phyloP scores from a whole-genome alignment of 768 basidiomycete species.

The Suillus subalutaceus region DNA sequence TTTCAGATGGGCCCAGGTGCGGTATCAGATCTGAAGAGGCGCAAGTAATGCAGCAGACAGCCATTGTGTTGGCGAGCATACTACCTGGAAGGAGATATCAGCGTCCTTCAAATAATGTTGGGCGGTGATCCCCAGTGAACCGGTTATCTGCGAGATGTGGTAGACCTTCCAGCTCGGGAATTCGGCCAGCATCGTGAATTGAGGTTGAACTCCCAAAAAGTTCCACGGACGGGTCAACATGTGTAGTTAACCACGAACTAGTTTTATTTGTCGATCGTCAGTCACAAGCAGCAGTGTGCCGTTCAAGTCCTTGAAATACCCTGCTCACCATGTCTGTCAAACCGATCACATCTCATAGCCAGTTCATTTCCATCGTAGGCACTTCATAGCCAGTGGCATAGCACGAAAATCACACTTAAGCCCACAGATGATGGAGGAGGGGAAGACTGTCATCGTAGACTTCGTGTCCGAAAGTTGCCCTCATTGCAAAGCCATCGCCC shows the following conservation, averaged over 20 bases:
- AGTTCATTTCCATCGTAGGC: conserved; percentile 9
- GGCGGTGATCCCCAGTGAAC: neutral
- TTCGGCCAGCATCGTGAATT: neutral
- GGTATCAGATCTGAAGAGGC: neutral
- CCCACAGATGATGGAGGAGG: conserved; percentile 17
- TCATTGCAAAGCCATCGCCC: conserved; percentile 9
- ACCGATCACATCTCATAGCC: conserved; percentile 11
- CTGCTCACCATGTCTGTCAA: conserved; percentile 8
- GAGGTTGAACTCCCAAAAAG: neutral
- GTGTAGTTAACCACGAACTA: neutral
- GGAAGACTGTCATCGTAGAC: conserved; percentile 19
- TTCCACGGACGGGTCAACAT: neutral
- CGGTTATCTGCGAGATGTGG: neutral
- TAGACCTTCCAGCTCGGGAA: conserved; percentile 3
- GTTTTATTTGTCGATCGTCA: neutral
- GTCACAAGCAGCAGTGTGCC: too few relatives aligned
- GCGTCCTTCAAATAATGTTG: neutral
- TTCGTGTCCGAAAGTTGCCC: conserved; percentile 15
- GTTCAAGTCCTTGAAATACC: neutral
- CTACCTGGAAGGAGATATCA: neutral
- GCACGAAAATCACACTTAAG: neutral
- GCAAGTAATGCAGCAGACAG: neutral
- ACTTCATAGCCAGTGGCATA: conserved; percentile 1
- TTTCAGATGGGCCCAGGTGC: neutral
- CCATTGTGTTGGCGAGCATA: neutral